Base-by-base conservation (phyloP, 768 basidiomycete genomes). In the Macrolepiota fuliginosa region DNA sequence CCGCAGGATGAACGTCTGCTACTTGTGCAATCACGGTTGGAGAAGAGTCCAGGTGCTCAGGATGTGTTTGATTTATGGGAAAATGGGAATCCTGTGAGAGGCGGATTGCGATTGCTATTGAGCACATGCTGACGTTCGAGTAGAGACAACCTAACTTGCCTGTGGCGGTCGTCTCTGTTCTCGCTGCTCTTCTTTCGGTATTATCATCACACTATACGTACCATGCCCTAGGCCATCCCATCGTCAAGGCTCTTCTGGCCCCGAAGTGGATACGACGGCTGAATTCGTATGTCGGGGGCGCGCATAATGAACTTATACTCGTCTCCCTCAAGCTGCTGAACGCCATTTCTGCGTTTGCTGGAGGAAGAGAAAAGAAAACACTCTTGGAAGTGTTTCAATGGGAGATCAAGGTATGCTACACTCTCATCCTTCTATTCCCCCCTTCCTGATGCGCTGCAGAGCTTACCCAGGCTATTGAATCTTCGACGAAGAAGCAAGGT, bases 371-470 rank as follows among this genome's bases (percentile, higher is more conserved):
- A 63, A 79, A 83, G 54, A 88, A 83, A 63, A 67, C 76, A 0
- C 77, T 91, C 1, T 71, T 88, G 27, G 91, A 92, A 57, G 78
- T 78, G 0, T 91, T 94, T 72, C 82, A 84, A 5, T 94, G 92
- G 92, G 90, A 91, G 61, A 78, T 81, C 32, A 93, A 92, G 79
- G 92, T 87, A 56, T 1, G 73, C 68, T 61, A 9, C 45, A 2
- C 29, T 19, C 17, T 0, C 53, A 47, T 42, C 27, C 22, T 49
- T 25, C 35, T 61, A 37, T 51, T 13, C 35, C 45, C 62, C 58
- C 27, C 63, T 57, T 24, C 59, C 58, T 51, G 62, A 27, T 55
- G 51, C 32, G 39, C 6, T 36, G 4, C 56, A 92, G 91, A 81
- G 81, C 25, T 74, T 92, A 2, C 81, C 84, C 2, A 91, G 86